These are phyloP conservation scores for Phanerochaete sordida DNA, from an alignment of 768 basidiomycete species.

Conservation along the genomic window DNA sequence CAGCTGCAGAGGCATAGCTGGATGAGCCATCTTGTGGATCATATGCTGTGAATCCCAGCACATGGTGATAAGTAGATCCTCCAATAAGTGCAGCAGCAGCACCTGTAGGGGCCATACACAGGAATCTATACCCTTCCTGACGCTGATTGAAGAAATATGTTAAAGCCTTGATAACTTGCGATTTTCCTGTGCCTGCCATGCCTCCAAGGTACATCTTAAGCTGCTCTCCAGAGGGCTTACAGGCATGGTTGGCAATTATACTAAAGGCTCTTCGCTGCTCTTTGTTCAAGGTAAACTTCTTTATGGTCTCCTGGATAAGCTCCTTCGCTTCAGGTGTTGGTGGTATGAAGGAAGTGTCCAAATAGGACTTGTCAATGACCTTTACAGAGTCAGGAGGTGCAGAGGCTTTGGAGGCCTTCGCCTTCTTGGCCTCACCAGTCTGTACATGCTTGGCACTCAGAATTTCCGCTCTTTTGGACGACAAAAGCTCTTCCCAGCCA, in stretches of 20 bases:
- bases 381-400: neutral
- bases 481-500: neutral
- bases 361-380: constrained; percentile 4
- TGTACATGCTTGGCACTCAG: neutral
- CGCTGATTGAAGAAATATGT: constrained; percentile 7
- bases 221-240: neutral
- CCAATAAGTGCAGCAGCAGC: constrained; percentile 17
- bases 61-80: constrained; percentile 23
- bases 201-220: constrained; percentile 21
- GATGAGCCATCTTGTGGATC: neutral
- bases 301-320: neutral
- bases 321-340: neutral
- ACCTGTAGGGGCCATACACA: constrained; percentile 21
- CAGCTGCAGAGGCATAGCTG: neutral
- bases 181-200: constrained; percentile 23
- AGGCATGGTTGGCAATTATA: constrained; percentile 18
- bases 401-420: neutral
- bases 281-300: constrained; percentile 13
- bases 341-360: neutral
- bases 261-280: constrained; percentile 19
- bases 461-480: neutral
- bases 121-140: constrained; percentile 10
- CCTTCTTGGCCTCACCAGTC: neutral
- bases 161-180: constrained; percentile 19
- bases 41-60: constrained; percentile 7